Percentiles rank a stretch among this genome's conserved stretches.
These are phyloP conservation scores for Hyaloperonospora brassicae DNA, from an alignment of 352 stramenopile genomes.

Conservation along the genomic window DNA sequence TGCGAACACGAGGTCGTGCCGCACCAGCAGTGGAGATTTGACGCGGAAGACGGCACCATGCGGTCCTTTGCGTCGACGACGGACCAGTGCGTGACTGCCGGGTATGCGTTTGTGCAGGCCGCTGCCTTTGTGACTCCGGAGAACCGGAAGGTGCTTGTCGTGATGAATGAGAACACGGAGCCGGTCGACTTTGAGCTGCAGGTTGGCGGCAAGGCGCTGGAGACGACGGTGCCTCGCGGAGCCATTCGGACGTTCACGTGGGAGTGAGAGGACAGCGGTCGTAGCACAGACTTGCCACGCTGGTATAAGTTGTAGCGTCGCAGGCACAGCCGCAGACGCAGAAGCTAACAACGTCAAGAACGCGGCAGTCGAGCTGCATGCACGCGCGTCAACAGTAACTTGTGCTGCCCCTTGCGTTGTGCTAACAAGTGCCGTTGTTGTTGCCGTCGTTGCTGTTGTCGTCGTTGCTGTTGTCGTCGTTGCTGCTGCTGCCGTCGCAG, in stretches of 20 bases:
- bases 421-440: too few relatives aligned
- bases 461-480: too few relatives aligned
- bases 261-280: conserved; percentile 26
- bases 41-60: conserved; percentile 39
- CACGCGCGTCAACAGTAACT: conserved; percentile 2
- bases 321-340: too few relatives aligned
- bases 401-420: conserved; percentile 3
- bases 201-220: conserved; percentile 33
- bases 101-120: conserved; percentile 69
- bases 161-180: conserved; percentile 83
- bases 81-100: conserved; percentile 73
- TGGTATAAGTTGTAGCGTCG: too few relatives aligned
- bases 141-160: conserved; percentile 68
- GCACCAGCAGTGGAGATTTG: conserved; percentile 62
- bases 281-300: too few relatives aligned
- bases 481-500: neutral
- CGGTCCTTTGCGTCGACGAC: conserved; percentile 28
- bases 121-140: conserved; percentile 63
- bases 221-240: conserved; percentile 43
- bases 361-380: too few relatives aligned
- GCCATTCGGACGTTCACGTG: conserved; percentile 73
- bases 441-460: too few relatives aligned
- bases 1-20: conserved; percentile 33
- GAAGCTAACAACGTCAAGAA: conserved; percentile 3
- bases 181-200: conserved; percentile 56